Conservation (phyloP, 2,329 filamentous ascomycete genomes). For the Hortaea sp. region DNA sequence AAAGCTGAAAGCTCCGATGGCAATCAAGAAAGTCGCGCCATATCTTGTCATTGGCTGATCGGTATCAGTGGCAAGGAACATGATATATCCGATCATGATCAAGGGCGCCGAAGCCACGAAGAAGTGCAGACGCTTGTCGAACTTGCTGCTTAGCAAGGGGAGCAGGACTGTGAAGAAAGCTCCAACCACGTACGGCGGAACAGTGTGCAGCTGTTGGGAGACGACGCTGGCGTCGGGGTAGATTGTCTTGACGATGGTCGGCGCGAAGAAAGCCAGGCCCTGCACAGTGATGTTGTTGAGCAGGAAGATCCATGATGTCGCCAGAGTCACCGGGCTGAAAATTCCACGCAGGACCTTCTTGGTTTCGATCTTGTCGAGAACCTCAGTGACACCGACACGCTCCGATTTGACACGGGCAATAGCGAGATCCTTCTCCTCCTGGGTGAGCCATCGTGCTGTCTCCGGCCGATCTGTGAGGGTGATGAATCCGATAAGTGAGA, state of each 20-base stretch:
- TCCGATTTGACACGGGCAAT: conserved; percentile 60
- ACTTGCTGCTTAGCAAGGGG: conserved; percentile 51
- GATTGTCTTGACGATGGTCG: conserved; percentile 60
- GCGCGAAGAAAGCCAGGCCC: conserved; percentile 59
- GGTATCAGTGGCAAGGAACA: conserved; percentile 52
- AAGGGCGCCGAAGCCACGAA: conserved; percentile 51
- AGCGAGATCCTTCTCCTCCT: conserved; percentile 57
- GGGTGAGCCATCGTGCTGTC: conserved; percentile 55
- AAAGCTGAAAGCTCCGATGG: conserved; percentile 52
- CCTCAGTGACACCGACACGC: conserved; percentile 50
- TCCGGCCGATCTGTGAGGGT: conserved; percentile 60
- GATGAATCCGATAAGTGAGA: conserved; percentile 52
- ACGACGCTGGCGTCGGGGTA: conserved; percentile 50
- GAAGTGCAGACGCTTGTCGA: conserved; percentile 51
- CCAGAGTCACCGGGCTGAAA: conserved; percentile 51
- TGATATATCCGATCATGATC: conserved; percentile 59
- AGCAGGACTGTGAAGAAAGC: conserved; percentile 56
- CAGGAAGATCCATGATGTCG: conserved; percentile 49
- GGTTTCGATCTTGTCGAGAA: conserved; percentile 53
- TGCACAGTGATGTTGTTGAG: conserved; percentile 63
- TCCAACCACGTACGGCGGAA: conserved; percentile 60
- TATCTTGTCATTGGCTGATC: conserved; percentile 47
- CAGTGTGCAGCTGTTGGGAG: conserved; percentile 58
- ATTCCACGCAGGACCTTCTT: conserved; percentile 53
- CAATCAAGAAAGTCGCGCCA: conserved; percentile 60